A percentile compares a stretch with the other conserved stretches of the same genome.
Conservation (phyloP, 1,284 basidiomycete genomes). For the Cryptococcus maquisensis region DNA sequence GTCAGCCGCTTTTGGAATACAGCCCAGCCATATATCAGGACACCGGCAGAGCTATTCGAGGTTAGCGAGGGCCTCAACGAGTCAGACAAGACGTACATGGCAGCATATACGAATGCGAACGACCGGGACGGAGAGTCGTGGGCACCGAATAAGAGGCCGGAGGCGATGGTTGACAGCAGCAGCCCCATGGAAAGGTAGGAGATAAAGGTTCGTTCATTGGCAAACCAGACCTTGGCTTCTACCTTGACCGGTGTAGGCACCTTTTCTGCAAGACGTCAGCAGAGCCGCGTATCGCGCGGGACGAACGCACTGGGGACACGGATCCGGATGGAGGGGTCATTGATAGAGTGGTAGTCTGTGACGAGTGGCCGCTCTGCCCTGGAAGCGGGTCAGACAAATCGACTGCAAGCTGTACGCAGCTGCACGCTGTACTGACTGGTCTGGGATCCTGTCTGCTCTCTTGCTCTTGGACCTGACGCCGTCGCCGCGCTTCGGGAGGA, state of each 20-base stretch:
- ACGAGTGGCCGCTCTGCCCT: conserved; percentile 31
- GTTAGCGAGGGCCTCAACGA: neutral
- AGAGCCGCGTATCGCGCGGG: neutral
- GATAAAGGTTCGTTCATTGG: conserved; percentile 95
- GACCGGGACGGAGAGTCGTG: conserved; percentile 66
- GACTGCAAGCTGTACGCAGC: too few relatives aligned
- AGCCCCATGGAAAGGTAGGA: conserved; percentile 84
- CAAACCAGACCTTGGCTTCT: conserved; percentile 98
- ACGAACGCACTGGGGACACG: conserved; percentile 38
- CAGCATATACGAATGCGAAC: conserved; percentile 81
- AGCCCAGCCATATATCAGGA: conserved; percentile 70
- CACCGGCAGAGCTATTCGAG: conserved; percentile 39
- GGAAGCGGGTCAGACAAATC: neutral
- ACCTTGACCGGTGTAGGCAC: conserved; percentile 84
- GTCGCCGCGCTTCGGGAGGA: conserved; percentile 36
- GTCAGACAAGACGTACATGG: conserved; percentile 53
- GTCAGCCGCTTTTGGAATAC: conserved; percentile 86
- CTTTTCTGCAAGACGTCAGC: conserved; percentile 56
- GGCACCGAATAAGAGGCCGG: conserved; percentile 59
- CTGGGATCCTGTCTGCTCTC: conserved; percentile 44
- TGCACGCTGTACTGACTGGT: conserved; percentile 41
- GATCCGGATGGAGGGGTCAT: conserved; percentile 36
- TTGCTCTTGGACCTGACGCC: conserved; percentile 41
- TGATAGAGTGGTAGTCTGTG: conserved; percentile 45
- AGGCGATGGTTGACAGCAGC: conserved; percentile 75